Conservation (phyloP, 192 early-diverging fungal genomes). For the Entomortierella beljakovae region DNA sequence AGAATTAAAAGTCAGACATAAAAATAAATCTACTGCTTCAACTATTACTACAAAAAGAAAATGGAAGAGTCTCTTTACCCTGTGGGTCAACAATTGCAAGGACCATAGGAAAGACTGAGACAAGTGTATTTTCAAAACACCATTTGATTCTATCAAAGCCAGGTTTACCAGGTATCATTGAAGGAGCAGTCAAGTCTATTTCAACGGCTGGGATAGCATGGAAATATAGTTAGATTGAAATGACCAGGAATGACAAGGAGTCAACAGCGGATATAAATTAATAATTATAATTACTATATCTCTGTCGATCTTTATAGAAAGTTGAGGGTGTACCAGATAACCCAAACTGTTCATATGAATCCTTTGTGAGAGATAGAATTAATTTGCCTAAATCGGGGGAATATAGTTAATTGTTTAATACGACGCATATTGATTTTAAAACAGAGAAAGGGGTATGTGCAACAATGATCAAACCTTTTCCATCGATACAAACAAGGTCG, state of each 20-base stretch:
- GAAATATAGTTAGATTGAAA: neutral
- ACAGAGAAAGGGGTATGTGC: no score
- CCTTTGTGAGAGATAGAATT: constrained; percentile 56
- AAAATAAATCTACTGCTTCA: neutral
- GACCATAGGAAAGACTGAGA: constrained; percentile 43
- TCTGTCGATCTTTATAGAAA: constrained; percentile 40
- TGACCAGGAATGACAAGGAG: neutral
- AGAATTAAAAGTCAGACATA: neutral
- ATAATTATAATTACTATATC: constrained; percentile 46
- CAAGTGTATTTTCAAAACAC: constrained; percentile 60
- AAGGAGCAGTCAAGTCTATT: constrained; percentile 39
- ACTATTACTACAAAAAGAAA: neutral
- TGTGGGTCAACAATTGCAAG: constrained; percentile 33
- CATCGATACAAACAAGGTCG: constrained; percentile 40
- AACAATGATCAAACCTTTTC: constrained; percentile 21
- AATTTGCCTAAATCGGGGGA: constrained; percentile 46
- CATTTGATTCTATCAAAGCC: constrained; percentile 60
- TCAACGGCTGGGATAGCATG: constrained; percentile 36
- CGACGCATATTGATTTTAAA: no score
- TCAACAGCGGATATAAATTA: neutral
- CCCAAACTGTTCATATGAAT: constrained; percentile 59
- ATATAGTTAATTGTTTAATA: constrained; percentile 8
- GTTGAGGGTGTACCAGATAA: constrained; percentile 44
- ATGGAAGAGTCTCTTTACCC: constrained; percentile 12
- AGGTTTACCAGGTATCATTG: constrained; percentile 58